These are phyloP conservation scores for Populus hybrid DNA, from an alignment of 441 rosid species.

Conservation along the genomic window DNA sequence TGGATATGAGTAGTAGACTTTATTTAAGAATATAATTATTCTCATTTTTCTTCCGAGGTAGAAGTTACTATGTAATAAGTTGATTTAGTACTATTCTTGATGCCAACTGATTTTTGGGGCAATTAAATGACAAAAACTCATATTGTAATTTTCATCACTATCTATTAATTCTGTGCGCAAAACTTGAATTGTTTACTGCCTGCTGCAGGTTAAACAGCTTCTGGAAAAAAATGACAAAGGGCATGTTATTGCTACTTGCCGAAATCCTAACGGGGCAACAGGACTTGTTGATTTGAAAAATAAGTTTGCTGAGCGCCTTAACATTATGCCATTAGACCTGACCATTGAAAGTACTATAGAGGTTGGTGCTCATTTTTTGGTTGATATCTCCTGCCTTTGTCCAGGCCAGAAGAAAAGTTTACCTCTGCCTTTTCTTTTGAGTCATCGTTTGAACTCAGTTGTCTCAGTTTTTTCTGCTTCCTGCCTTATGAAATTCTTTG, in stretches of 20 bases:
- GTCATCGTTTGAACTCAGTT: background rate
- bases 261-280: constrained; percentile 58
- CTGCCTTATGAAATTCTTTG: background rate
- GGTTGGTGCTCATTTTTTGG: constrained; percentile 35
- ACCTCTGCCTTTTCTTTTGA: background rate
- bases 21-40: background rate
- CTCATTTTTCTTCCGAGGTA: background rate
- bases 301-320: constrained; percentile 60
- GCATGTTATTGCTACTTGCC: constrained; percentile 79
- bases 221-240: constrained; percentile 63
- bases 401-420: background rate
- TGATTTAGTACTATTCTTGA: background rate
- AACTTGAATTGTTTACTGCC: constrained; percentile 12
- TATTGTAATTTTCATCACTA: constrained; percentile 5
- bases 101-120: background rate
- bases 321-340: constrained; percentile 57
- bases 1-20: background rate
- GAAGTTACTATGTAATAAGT: background rate
- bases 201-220: constrained; percentile 62
- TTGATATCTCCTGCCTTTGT: background rate
- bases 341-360: constrained; percentile 69
- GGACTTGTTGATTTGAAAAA: constrained; percentile 61
- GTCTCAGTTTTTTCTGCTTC: background rate
- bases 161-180: background rate
- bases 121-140: background rate